Conservation (phyloP, 225 moss, liverwort and hornwort genomes). For the Physcomitrellopsis africana region DNA sequence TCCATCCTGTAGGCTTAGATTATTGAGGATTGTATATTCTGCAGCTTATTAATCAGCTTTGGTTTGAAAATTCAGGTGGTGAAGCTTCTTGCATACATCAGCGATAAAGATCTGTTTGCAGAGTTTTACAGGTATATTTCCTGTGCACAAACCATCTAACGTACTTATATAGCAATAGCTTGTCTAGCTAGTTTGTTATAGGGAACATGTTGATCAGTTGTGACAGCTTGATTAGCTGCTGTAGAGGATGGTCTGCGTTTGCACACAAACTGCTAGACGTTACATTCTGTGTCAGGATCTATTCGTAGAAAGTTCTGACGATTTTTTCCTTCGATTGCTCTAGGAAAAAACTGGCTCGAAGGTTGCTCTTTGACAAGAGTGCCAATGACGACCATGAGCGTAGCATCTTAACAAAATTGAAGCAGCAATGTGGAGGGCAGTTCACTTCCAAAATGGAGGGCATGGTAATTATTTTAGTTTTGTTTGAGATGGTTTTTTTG, state of each 20-base stretch:
- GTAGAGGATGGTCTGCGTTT: background rate
- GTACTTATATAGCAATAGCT: background rate
- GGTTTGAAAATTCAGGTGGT: no score
- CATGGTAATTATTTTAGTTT: conserved; percentile 38
- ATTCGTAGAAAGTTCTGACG: background rate
- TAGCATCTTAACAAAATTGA: conserved; percentile 68
- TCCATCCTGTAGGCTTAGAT: no score
- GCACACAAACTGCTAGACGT: background rate
- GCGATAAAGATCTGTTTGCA: conserved; percentile 75
- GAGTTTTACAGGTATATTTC: conserved; percentile 66
- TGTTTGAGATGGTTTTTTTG: background rate
- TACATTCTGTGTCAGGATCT: background rate
- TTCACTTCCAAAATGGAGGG: conserved; percentile 78
- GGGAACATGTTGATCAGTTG: no score
- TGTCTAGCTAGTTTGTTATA: background rate
- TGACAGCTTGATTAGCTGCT: background rate
- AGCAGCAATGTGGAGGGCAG: conserved; percentile 69
- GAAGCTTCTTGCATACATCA: conserved; percentile 75
- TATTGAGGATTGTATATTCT: no score
- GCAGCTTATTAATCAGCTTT: no score
- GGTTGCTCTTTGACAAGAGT: conserved; percentile 66
- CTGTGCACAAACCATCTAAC: background rate
- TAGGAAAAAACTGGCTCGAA: conserved; percentile 69
- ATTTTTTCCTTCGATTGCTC: background rate
- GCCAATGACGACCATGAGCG: conserved; percentile 75